phyloP scores from a whole-genome alignment of 2,329 filamentous ascomycete species.

The Calonectria pteridis region DNA sequence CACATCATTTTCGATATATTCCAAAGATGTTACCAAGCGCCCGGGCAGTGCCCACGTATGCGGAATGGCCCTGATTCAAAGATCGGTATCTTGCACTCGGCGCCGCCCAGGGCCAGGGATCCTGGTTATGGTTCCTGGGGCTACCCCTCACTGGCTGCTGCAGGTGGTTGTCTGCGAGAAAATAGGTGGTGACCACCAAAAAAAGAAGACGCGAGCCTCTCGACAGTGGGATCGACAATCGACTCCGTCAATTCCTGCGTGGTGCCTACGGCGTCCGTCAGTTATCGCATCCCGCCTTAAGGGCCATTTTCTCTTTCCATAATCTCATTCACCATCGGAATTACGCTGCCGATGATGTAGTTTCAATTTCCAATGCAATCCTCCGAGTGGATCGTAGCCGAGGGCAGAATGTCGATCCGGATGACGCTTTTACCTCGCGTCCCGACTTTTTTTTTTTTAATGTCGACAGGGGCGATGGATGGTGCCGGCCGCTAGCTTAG shows the following conservation, averaged over 20 bases:
- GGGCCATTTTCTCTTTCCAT: background rate
- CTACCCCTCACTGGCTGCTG: constrained; percentile 43
- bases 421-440: constrained; percentile 24
- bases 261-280: background rate
- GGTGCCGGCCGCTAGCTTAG: constrained; percentile 41
- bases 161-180: constrained; percentile 39
- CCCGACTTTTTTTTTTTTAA: constrained; percentile 31
- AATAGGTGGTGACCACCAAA: constrained; percentile 39
- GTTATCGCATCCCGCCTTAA: constrained; percentile 7
- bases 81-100: constrained; percentile 44
- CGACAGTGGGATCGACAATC: constrained; percentile 15
- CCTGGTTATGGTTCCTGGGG: constrained; percentile 44
- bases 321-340: constrained; percentile 9
- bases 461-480: constrained; percentile 30
- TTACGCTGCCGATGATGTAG: constrained; percentile 9
- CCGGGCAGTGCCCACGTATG: constrained; percentile 20
- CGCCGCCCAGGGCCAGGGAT: constrained; percentile 40
- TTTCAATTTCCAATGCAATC: constrained; percentile 32
- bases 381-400: constrained; percentile 29
- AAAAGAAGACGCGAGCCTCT: background rate
- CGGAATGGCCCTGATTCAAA: constrained; percentile 36
- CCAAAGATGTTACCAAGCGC: constrained; percentile 15
- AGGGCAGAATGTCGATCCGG: constrained; percentile 34
- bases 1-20: constrained; percentile 16
- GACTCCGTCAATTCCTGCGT: background rate